Conservation (phyloP, 371 early-diverging fungal genomes). For the Mucor lusitanicus region DNA sequence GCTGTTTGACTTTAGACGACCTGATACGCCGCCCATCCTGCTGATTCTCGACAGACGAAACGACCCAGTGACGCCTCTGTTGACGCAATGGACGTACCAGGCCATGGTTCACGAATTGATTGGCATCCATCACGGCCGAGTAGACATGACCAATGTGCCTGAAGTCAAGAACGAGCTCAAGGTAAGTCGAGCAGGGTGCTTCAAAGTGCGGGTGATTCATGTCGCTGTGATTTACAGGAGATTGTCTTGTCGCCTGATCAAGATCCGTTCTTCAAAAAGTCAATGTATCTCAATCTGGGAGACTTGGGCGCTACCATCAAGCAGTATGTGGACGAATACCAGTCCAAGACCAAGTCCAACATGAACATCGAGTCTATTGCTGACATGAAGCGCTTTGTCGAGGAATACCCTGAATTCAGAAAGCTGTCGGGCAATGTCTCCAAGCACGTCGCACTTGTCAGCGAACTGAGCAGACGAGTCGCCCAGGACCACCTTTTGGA, state of each 20-base stretch:
- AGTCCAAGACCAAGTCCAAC: slow-evolving; percentile 83
- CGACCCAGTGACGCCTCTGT: slow-evolving; percentile 97
- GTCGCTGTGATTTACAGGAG: slow-evolving; percentile 53
- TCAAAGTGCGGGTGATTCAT: not conserved
- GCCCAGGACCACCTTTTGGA: slow-evolving; percentile 73
- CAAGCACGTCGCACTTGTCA: slow-evolving; percentile 95
- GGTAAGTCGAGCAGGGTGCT: slow-evolving; percentile 36
- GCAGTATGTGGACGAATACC: slow-evolving; percentile 91
- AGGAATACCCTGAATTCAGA: slow-evolving; percentile 96
- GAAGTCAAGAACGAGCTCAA: slow-evolving; percentile 82
- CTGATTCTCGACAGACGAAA: slow-evolving; percentile 93
- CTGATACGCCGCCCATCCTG: slow-evolving; percentile 86
- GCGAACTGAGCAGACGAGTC: slow-evolving; percentile 88
- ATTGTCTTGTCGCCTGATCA: slow-evolving; percentile 86
- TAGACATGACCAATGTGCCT: slow-evolving; percentile 83
- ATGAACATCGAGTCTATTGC: slow-evolving; percentile 91
- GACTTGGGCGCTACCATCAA: slow-evolving; percentile 95
- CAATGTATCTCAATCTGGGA: slow-evolving; percentile 90
- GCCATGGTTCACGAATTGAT: slow-evolving; percentile 98
- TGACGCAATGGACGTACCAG: slow-evolving; percentile 99
- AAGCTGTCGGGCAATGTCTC: slow-evolving; percentile 94
- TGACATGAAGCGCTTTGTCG: slow-evolving; percentile 98
- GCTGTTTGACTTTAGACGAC: slow-evolving; percentile 79
- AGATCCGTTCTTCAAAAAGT: slow-evolving; percentile 89
- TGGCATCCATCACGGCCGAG: slow-evolving; percentile 93